Evolutionary conservation across 768 basidiomycete species (phyloP), one percentile per base, ranked within the genome.

Genomic region (Boletus fagicola): DNA sequence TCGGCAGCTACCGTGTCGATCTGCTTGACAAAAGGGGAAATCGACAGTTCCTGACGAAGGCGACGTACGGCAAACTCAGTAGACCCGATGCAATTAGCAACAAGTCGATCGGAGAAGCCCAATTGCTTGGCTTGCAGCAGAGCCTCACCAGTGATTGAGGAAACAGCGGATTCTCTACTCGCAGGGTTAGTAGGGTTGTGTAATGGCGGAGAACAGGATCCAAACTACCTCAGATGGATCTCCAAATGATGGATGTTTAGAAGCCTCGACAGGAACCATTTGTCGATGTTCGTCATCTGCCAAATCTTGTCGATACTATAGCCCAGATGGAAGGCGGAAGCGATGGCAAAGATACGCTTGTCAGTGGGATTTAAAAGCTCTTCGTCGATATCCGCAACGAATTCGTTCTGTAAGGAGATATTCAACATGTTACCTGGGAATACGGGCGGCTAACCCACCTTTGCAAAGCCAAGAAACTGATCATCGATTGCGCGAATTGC

Each of bases 1-100:
- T 98, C 95, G 30, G 97, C 96, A 12, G 97, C 97, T 54, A 98
- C 95, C 0, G 97, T 98, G 66, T 99, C 97, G 72, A 98, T 99
- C 71, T 98, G 96, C 79, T 98, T 98, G 75, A 97, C 90, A 71
- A 93, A 96, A 0, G 95, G 95, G 13, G 80, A 79, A 65, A 98
- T 88, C 35, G 81, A 83, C 47, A 75, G 74, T 73, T 98, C 96
- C 69, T 92, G 88, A 54, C 96, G 90, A 50, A 94, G 79, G 42
- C 89, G 83, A 56, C 96, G 92, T 31, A 98, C 87, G 43, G 94
- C 94, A 42, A 98, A 85, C 72, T 96, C 96, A 15, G 90, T 97
- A 8, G 95, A 94, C 30, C 87, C 84, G 67, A 98, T 79, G 71
- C 86, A 88, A 36, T 65, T 75, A 18, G 95, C 94, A 44, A 98